Base-by-base conservation (phyloP, 139 green algal genomes). In the Yamagishiella unicocca region DNA sequence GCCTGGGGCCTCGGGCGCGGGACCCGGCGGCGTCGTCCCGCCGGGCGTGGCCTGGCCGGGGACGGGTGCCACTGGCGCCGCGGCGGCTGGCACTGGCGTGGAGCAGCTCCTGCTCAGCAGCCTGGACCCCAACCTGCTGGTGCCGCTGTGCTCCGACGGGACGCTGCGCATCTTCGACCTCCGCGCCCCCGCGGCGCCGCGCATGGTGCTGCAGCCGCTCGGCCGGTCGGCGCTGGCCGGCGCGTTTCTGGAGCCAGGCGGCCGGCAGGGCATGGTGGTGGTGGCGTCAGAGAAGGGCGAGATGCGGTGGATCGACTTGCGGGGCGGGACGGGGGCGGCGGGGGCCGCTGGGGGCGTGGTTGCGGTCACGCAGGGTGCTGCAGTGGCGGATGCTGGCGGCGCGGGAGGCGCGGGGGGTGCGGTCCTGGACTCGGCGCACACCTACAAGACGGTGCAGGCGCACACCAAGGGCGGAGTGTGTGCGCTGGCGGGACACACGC, bases 241-340 rank as follows among this genome's bases (percentile, higher is more conserved):
- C 33, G 91, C 97, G 89, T 93, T 92, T 29, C 45, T 95, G 38
- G 94, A 97, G 90, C 94, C 95, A 14, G 95, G 92, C 29, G 92
- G 92, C 29, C 71, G 78, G 46, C 72, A 83, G 35, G 66, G 87
- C 40, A 88, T 89, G 25, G 58, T 91, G 14, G 77, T 90, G 27
- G 84, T 86, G 38, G 90, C 72, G 24, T 82, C 70, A 24, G 90
- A 93, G 58, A 82, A 77, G 17, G 97, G 96, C 6, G 90, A 96
- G 61, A 89, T 99, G 61, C 89, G 89, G 29, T 97, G 98, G 87
- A 81, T 97, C 27, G 97, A 99, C 90, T 88, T 96, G 75, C 91
- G 96, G 12, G 89, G 84, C 83, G 42, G 68, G 45, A 87, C 43
- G 58, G 82, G 79, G 64, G 64, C 24, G 61, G 42, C 61, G 61